These are phyloP conservation scores for Cinnamomum chago DNA, from an alignment of 164 flowering plant genomes.

Conservation along the genomic window DNA sequence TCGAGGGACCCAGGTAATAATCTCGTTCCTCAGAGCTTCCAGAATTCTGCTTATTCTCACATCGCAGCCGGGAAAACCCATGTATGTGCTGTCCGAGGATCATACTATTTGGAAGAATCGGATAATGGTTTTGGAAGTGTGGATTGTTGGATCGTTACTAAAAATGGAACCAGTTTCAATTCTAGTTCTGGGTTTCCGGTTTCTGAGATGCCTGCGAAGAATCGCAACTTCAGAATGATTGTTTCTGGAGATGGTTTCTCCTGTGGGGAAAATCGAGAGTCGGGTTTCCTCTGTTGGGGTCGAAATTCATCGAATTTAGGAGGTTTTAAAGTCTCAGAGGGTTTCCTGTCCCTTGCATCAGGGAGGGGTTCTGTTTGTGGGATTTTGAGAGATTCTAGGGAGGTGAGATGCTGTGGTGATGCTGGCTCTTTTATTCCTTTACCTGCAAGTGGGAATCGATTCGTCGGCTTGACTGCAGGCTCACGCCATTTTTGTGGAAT, in stretches of 20 bases:
- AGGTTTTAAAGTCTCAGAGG: slow-evolving; percentile 22
- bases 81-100: slow-evolving; percentile 81
- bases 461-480: slow-evolving; percentile 66
- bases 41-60: slow-evolving; percentile 46
- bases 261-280: slow-evolving; percentile 55
- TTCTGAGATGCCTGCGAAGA: slow-evolving; percentile 20
- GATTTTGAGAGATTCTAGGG: slow-evolving; percentile 36
- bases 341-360: slow-evolving; percentile 34
- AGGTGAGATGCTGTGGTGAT: slow-evolving; percentile 69
- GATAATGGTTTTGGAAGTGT: slow-evolving; percentile 46
- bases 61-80: slow-evolving; percentile 78
- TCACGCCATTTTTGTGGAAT: slow-evolving; percentile 77
- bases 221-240: slow-evolving; percentile 29
- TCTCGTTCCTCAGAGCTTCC: slow-evolving; percentile 54
- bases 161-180: slow-evolving; percentile 6
- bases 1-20: slow-evolving; percentile 31
- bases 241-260: slow-evolving; percentile 85
- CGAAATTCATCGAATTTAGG: slow-evolving; percentile 42
- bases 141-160: slow-evolving; percentile 72
- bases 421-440: slow-evolving; percentile 9
- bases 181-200: slow-evolving; percentile 23
- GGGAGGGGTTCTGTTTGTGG: slow-evolving; percentile 56
- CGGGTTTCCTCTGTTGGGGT: slow-evolving; percentile 75
- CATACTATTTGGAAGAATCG: slow-evolving; percentile 30
- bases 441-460: slow-evolving; percentile 36